Conservation (phyloP, 106 monocot species). For the Dendrobium catenatum region DNA sequence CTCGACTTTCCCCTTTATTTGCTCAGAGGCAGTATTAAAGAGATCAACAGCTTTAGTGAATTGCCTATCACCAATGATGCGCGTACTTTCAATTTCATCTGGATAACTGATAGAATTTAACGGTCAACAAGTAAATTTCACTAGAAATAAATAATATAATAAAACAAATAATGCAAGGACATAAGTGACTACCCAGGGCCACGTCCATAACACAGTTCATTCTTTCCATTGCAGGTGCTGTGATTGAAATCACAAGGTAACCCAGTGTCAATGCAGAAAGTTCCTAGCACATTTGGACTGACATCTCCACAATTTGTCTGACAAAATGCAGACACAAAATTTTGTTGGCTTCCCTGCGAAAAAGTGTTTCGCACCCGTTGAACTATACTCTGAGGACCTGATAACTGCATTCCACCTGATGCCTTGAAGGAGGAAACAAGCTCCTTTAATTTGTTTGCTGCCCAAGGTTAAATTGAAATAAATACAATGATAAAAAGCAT, state of each 20-base stretch:
- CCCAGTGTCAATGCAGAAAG: slow-evolving; percentile 87
- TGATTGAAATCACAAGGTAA: slow-evolving; percentile 90
- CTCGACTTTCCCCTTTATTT: slow-evolving; percentile 64
- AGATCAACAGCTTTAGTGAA: slow-evolving; percentile 69
- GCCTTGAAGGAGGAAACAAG: slow-evolving; percentile 69
- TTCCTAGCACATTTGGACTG: slow-evolving; percentile 84
- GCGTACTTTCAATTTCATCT: slow-evolving; percentile 91
- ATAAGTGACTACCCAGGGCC: slow-evolving; percentile 63
- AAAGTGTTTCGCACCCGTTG: slow-evolving; percentile 37
- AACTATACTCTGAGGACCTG: slow-evolving; percentile 27
- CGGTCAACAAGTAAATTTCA: not conserved
- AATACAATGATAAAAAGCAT: not conserved
- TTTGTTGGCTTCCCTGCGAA: slow-evolving; percentile 23
- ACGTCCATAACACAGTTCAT: slow-evolving; percentile 87
- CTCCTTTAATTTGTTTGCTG: slow-evolving; percentile 43
- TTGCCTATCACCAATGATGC: slow-evolving; percentile 78
- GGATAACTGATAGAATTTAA: slow-evolving; percentile 50
- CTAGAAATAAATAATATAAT: not conserved
- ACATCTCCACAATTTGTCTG: slow-evolving; percentile 96
- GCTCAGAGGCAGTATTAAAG: slow-evolving; percentile 63
- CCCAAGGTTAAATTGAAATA: not conserved
- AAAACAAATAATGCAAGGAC: not conserved
- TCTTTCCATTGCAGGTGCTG: slow-evolving; percentile 89
- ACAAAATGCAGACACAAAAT: slow-evolving; percentile 87
- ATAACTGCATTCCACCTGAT: slow-evolving; percentile 53